Percentiles rank a stretch among this genome's conserved stretches.
phyloP scores from a whole-genome alignment of 371 early-diverging fungal species.

The Furculomyces boomerangus region DNA sequence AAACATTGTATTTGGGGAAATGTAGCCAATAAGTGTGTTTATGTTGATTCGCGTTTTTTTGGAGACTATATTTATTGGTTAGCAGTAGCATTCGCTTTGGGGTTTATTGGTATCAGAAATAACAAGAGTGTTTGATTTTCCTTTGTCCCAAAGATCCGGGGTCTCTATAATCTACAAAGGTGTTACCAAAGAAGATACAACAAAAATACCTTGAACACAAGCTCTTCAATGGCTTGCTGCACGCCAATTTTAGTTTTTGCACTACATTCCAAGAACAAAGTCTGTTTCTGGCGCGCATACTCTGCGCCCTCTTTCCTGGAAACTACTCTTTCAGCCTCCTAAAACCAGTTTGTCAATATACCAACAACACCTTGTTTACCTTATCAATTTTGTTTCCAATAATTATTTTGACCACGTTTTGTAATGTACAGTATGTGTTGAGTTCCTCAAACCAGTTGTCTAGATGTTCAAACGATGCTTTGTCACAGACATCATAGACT shows the following conservation, averaged over 20 bases:
- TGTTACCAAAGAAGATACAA: constrained; percentile 63
- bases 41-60: too few relatives aligned
- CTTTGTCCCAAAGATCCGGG: neutral
- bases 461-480: constrained; percentile 81
- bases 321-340: constrained; percentile 58
- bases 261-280: constrained; percentile 86
- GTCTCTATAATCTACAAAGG: neutral
- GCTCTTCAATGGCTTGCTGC: constrained; percentile 71
- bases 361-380: constrained; percentile 18
- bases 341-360: constrained; percentile 12
- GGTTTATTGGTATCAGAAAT: neutral
- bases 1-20: too few relatives aligned
- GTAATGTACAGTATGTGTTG: constrained; percentile 70
- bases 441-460: constrained; percentile 88
- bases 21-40: too few relatives aligned
- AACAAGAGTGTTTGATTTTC: neutral
- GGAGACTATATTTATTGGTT: neutral
- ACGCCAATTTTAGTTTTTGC: constrained; percentile 85
- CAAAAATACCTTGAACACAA: constrained; percentile 71
- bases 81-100: neutral
- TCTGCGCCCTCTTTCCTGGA: constrained; percentile 72
- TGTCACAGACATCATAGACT: constrained; percentile 93
- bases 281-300: constrained; percentile 64
- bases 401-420: constrained; percentile 85
- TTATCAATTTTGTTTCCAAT: constrained; percentile 96